phyloP scores from a whole-genome alignment of 2,329 filamentous ascomycete species.

The Fusarium lateritium region DNA sequence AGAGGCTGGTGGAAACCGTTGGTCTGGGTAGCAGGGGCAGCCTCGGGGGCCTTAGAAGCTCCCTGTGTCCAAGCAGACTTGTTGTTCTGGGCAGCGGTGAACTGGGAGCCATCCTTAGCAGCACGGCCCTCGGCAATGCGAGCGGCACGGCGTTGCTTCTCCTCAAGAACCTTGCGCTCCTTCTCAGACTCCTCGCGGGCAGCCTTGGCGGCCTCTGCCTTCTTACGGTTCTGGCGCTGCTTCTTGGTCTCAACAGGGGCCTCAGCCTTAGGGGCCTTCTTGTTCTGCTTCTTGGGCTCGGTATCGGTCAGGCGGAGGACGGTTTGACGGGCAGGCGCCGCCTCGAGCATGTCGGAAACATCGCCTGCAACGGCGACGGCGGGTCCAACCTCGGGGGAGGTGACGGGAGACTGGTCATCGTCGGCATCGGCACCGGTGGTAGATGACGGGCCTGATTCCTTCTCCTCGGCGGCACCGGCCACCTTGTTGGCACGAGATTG shows the following conservation, averaged over 20 bases:
- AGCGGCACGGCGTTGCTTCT: constrained; percentile 87
- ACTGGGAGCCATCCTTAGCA: constrained; percentile 82
- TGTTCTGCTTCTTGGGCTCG: constrained; percentile 73
- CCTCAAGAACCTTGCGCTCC: constrained; percentile 80
- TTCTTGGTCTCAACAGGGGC: constrained; percentile 90
- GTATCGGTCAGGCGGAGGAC: constrained; percentile 83
- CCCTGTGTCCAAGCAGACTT: constrained; percentile 62
- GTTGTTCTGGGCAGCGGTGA: constrained; percentile 62
- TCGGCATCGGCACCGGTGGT: constrained; percentile 82
- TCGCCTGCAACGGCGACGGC: constrained; percentile 74
- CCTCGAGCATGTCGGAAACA: constrained; percentile 93
- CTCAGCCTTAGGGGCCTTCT: constrained; percentile 72
- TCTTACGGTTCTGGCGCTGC: constrained; percentile 92
- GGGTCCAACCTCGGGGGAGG: constrained; percentile 73
- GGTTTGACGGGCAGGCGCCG: constrained; percentile 75
- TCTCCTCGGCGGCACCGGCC: constrained; percentile 59
- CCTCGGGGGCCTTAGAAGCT: constrained; percentile 52
- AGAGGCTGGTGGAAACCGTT: constrained; percentile 64
- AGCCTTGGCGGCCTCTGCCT: constrained; percentile 84
- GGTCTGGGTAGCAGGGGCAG: constrained; percentile 47
- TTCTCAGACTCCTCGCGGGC: constrained; percentile 83
- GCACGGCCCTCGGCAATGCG: constrained; percentile 86
- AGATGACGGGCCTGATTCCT: constrained; percentile 69
- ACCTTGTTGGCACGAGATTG: constrained; percentile 73
- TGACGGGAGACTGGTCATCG: constrained; percentile 81